Evolutionary conservation across 2,329 filamentous ascomycete species (phyloP).

Genomic region (Blastomyces silverae): DNA sequence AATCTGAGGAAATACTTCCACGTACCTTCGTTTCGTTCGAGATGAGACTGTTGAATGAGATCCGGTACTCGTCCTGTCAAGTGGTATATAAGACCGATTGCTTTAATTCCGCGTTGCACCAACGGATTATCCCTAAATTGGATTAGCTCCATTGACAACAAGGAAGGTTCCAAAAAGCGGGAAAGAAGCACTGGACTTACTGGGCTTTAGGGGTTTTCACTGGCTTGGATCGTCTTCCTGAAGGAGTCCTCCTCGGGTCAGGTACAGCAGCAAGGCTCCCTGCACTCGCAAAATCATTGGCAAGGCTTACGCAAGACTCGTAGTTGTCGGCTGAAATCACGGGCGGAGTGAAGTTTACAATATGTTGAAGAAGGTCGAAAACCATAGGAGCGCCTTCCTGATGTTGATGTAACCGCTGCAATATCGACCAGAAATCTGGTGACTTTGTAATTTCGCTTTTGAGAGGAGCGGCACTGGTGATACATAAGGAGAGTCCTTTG

Average conservation of each 20-base stretch:
- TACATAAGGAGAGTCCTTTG: constrained; percentile 71
- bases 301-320: constrained; percentile 71
- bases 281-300: constrained; percentile 84
- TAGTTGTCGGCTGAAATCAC: constrained; percentile 95
- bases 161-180: neutral
- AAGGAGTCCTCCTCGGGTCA: constrained; percentile 61
- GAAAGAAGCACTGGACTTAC: constrained; percentile 38
- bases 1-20: neutral
- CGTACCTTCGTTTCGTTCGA: constrained; percentile 75
- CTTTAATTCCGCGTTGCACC: constrained; percentile 70
- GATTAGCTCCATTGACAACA: constrained; percentile 21
- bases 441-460: constrained; percentile 92
- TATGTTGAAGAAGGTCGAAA: constrained; percentile 77
- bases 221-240: constrained; percentile 47
- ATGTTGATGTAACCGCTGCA: constrained; percentile 65
- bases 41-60: constrained; percentile 86
- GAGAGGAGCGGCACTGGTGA: constrained; percentile 67
- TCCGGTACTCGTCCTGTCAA: constrained; percentile 75
- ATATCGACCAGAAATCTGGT: constrained; percentile 91
- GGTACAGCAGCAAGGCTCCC: constrained; percentile 64
- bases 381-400: constrained; percentile 67
- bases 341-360: constrained; percentile 64
- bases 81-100: constrained; percentile 72
- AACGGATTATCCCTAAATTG: constrained; percentile 58
- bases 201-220: constrained; percentile 48